Evolutionary conservation across 352 stramenopile species (phyloP).

Genomic region (Phytophthora idaei): DNA sequence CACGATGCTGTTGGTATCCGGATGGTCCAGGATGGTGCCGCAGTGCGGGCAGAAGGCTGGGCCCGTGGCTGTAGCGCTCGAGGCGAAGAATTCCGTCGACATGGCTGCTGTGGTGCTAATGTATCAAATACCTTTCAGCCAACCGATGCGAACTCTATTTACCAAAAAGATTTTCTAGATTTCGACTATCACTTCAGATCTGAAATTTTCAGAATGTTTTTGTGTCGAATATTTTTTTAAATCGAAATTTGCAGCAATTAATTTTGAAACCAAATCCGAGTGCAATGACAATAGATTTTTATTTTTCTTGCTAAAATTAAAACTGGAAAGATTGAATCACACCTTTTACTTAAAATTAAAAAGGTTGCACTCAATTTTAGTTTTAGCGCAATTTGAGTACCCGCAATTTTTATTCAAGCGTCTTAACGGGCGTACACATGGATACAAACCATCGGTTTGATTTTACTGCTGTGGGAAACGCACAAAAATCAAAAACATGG

Average conservation of each 20-base stretch:
- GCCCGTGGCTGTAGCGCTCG: conserved; percentile 56
- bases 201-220: background rate
- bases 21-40: conserved; percentile 88
- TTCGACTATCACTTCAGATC: background rate
- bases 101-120: conserved; percentile 35
- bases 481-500: conserved; percentile 37
- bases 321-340: too few species aligned
- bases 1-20: conserved; percentile 88
- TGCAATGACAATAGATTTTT: too few species aligned
- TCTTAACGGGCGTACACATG: background rate
- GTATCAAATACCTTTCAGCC: conserved; percentile 1
- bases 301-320: too few species aligned
- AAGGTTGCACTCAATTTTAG: too few species aligned
- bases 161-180: background rate
- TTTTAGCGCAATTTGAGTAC: too few species aligned
- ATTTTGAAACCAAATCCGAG: too few species aligned
- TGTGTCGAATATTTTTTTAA: background rate
- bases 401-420: too few species aligned
- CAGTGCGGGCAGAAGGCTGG: conserved; percentile 90
- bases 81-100: conserved; percentile 74
- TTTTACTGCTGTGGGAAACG: background rate
- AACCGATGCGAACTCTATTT: background rate
- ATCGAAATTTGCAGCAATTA: too few species aligned
- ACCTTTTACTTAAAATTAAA: too few species aligned
- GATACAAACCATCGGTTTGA: conserved; percentile 17